Base-by-base conservation (phyloP, 192 early-diverging fungal species). In the Radiomyces spectabilis region DNA sequence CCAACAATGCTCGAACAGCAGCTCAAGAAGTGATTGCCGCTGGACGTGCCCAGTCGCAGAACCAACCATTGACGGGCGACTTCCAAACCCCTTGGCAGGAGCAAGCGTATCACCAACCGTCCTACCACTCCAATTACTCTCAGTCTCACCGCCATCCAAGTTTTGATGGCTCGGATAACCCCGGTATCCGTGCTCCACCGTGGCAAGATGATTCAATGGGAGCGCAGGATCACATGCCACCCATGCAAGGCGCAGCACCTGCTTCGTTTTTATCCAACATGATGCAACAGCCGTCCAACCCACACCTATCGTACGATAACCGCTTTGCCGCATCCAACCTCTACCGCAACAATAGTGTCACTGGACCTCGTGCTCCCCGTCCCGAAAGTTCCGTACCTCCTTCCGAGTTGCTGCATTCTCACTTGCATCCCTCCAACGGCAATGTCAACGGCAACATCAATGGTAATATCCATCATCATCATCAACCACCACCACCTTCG, bases 141-240 rank as follows among this genome's bases (percentile, higher is more conserved):
- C 29, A 12, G 33, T 22, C 8, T 24, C 21, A 34, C 34, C n/a
- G 25, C 18, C 42, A 10, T 18, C 19, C n/a, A 34, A 50, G 32
- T 2, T 50, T 50, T 50, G 31, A n/a, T n/a, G 30, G 39, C 35
- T 10, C 38, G 7, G 5, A 40, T 45, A 42, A 18, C 27, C 25
- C 35, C 26, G 59, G 51, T 26, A 53, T 53, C 30, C 49, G 59
- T 1, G 42, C 59, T 29, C 59, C 59, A 16, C 59, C 59, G 29
- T 61, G 49, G 51, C 50, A 51, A 43, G 18, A 24, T 21, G 29
- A n/a, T 9, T 41, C 13, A 45, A 27, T n/a, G n/a, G n/a, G n/a
- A n/a, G n/a, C n/a, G n/a, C n/a, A n/a, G n/a, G n/a, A n/a, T n/a
- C n/a, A n/a, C n/a, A n/a, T n/a, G n/a, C n/a, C n/a, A n/a, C n/a